phyloP scores from a whole-genome alignment of 805 yeast species.

The Candida boleticola region DNA sequence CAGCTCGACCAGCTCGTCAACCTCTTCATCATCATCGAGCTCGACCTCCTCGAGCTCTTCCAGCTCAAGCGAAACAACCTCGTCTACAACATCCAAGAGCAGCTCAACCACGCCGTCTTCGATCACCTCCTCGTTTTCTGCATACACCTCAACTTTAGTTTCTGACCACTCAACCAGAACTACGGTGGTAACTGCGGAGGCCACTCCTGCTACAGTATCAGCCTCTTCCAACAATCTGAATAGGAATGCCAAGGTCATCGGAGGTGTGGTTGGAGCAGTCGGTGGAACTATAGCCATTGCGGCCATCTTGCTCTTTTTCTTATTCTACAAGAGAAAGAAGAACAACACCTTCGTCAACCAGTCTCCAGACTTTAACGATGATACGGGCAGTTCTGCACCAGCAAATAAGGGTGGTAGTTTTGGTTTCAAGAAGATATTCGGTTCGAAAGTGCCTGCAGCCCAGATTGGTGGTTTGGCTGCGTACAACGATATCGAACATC shows the following conservation, averaged over 20 bases:
- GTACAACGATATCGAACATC: conserved; percentile 27
- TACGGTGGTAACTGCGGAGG: conserved; percentile 37
- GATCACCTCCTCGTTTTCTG: conserved; percentile 11
- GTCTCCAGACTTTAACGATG: conserved; percentile 43
- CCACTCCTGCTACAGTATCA: conserved; percentile 20
- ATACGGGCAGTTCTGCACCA: conserved; percentile 17
- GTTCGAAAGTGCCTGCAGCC: conserved; percentile 18
- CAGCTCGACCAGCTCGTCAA: not conserved
- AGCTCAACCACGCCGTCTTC: conserved; percentile 7
- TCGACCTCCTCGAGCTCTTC: conserved; percentile 2
- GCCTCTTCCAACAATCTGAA: conserved; percentile 18
- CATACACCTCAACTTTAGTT: conserved; percentile 10
- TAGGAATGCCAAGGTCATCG: conserved; percentile 28
- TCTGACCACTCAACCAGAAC: conserved; percentile 37
- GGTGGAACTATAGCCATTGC: conserved; percentile 46
- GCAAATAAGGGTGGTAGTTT: conserved; percentile 10
- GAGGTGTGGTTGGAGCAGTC: conserved; percentile 45
- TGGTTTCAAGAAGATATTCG: conserved; percentile 31
- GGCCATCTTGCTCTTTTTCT: conserved; percentile 31
- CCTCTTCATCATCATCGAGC: not conserved
- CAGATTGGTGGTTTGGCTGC: conserved; percentile 12
- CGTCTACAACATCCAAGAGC: conserved; percentile 3
- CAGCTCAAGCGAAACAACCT: not conserved
- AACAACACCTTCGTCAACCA: conserved; percentile 33
- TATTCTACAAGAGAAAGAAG: conserved; percentile 33